A percentile compares a stretch with the other conserved stretches of the same genome.
Evolutionary conservation across 179 eudicot species (phyloP).

Genomic region (Heliamphora pulchella): DNA sequence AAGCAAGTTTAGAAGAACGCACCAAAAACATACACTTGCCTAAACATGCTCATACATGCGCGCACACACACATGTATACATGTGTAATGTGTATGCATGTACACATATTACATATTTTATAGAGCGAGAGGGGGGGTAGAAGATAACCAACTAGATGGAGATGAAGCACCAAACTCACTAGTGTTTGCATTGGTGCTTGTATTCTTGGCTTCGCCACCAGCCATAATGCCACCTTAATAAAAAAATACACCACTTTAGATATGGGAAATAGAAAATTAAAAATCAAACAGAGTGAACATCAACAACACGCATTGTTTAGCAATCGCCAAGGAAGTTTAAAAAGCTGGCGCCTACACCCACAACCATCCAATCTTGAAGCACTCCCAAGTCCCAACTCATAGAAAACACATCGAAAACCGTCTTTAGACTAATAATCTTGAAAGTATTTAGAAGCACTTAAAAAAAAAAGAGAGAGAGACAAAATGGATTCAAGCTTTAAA

Average conservation of each 20-base stretch:
- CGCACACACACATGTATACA: neutral
- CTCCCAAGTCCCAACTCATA: no score
- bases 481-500: neutral
- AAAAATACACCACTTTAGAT: neutral
- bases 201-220: constrained; percentile 17
- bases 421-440: neutral
- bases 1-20: neutral
- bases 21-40: neutral
- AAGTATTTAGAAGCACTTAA: neutral
- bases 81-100: no score
- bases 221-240: constrained; percentile 16
- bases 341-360: neutral
- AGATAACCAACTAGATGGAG: neutral
- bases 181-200: neutral
- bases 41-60: neutral
- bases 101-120: no score
- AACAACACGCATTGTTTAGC: neutral
- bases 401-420: neutral
- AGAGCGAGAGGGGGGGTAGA: neutral
- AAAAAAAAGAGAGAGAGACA: no score
- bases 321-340: neutral
- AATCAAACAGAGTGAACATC: neutral
- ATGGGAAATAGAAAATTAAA: neutral
- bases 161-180: constrained; percentile 15
- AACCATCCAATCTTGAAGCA: neutral